These are phyloP conservation scores for Cinchona pubescens DNA, from an alignment of 257 asterid genomes.

Conservation along the genomic window DNA sequence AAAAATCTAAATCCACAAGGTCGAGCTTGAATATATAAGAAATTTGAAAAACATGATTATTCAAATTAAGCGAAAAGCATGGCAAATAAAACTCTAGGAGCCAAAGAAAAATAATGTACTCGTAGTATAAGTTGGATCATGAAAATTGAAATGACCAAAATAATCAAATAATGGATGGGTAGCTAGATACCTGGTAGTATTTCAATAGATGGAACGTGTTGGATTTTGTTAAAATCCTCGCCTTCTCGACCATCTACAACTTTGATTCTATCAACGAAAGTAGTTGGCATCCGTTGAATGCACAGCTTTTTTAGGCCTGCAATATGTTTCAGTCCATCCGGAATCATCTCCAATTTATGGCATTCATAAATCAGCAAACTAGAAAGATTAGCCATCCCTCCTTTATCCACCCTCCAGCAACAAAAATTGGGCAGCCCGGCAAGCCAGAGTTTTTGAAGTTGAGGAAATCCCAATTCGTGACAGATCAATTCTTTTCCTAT, in stretches of 20 bases:
- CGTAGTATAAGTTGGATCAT: too few species aligned
- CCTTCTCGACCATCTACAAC: not conserved
- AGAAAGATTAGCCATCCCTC: constrained; percentile 23
- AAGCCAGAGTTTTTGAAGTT: not conserved
- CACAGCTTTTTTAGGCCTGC: not conserved
- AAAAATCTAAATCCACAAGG: too few species aligned
- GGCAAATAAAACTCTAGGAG: too few species aligned
- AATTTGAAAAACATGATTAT: too few species aligned
- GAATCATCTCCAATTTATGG: not conserved
- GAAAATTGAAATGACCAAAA: too few species aligned
- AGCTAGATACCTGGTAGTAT: not conserved
- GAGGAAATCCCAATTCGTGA: constrained; percentile 10
- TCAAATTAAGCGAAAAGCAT: too few species aligned
- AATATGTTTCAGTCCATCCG: constrained; percentile 14
- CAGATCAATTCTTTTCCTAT: constrained; percentile 4
- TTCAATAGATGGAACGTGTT: not conserved
- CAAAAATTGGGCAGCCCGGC: fast-evolving
- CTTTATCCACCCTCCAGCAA: constrained; percentile 20
- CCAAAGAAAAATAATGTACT: too few species aligned
- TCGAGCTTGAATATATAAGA: too few species aligned
- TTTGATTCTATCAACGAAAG: not conserved
- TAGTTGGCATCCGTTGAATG: not conserved
- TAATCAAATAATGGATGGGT: not conserved
- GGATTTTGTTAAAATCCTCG: not conserved
- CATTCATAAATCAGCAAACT: not conserved